These are phyloP conservation scores for Pittosporum tobira DNA, from an alignment of 129 eudicot genomes.

Conservation along the genomic window DNA sequence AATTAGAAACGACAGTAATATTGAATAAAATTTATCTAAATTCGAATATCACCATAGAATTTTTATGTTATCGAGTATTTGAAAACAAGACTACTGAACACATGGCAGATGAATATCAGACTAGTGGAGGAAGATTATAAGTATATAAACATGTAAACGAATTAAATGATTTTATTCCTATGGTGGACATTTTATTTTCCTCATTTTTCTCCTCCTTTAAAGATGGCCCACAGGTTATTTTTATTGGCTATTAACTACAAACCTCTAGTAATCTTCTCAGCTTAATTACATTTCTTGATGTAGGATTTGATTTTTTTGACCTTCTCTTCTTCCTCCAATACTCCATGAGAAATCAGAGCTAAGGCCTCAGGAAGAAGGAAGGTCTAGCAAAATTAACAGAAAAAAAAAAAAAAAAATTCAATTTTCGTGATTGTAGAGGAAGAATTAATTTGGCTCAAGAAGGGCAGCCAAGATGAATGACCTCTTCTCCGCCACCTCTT, in stretches of 20 bases:
- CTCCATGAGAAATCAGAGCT: neutral
- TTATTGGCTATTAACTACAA: neutral
- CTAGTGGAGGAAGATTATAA: too few species aligned
- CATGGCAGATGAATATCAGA: neutral
- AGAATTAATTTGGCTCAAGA: neutral
- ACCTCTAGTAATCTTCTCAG: too few species aligned
- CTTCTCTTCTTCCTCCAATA: conserved; percentile 47
- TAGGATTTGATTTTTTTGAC: conserved; percentile 12
- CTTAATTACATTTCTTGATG: conserved; percentile 11
- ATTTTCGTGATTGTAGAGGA: neutral
- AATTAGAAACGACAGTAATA: too few species aligned
- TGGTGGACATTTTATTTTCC: neutral
- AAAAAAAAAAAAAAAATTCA: neutral
- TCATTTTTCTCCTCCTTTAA: conserved; percentile 18
- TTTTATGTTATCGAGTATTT: too few species aligned
- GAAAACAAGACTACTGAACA: neutral
- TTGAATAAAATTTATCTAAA: too few species aligned
- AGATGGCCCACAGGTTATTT: conserved; percentile 9
- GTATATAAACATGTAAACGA: too few species aligned
- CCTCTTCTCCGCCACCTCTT: conserved; percentile 56
- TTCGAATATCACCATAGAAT: too few species aligned
- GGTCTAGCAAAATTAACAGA: conserved; percentile 13
- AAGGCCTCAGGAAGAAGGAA: conserved; percentile 25
- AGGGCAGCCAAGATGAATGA: conserved; percentile 56
- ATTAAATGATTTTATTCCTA: too few species aligned